These are phyloP conservation scores for Myxozyma monticola DNA, from an alignment of 805 yeast genomes.

Conservation along the genomic window DNA sequence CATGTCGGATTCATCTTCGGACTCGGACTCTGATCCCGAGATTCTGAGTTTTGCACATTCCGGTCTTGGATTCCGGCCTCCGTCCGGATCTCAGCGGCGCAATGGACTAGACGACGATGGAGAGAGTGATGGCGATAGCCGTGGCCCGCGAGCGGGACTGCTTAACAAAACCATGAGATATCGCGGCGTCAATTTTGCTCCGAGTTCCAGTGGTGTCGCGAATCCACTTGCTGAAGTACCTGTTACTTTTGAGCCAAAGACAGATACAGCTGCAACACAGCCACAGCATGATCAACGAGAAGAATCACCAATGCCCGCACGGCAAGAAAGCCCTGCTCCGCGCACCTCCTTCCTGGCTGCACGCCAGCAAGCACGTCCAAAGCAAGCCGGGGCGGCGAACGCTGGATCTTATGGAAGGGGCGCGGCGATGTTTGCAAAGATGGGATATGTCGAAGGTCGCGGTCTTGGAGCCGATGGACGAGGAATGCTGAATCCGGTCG, in stretches of 20 bases:
- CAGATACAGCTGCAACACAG: too few relatives aligned
- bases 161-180: conserved; percentile 22
- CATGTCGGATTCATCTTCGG: conserved; percentile 13
- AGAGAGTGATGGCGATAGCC: conserved; percentile 7
- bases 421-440: conserved; percentile 67
- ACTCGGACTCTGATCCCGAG: conserved; percentile 19
- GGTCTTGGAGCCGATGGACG: conserved; percentile 75
- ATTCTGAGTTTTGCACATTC: conserved; percentile 1
- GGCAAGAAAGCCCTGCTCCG: not conserved
- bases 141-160: too few relatives aligned
- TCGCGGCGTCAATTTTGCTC: conserved; percentile 24
- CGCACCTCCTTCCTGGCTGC: conserved; percentile 12
- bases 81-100: not conserved
- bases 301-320: not conserved
- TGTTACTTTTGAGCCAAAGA: not conserved
- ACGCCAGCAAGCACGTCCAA: conserved; percentile 4
- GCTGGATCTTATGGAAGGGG: conserved; percentile 63
- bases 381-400: not conserved
- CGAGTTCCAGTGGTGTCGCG: conserved; percentile 10
- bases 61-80: conserved; percentile 10
- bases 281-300: not conserved
- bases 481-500: conserved; percentile 82
- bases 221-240: conserved; percentile 13
- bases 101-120: conserved; percentile 11
- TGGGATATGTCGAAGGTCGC: conserved; percentile 85